phyloP scores from a whole-genome alignment of 1,139 yeast genomes.

The Wickerhamomyces sp. region DNA sequence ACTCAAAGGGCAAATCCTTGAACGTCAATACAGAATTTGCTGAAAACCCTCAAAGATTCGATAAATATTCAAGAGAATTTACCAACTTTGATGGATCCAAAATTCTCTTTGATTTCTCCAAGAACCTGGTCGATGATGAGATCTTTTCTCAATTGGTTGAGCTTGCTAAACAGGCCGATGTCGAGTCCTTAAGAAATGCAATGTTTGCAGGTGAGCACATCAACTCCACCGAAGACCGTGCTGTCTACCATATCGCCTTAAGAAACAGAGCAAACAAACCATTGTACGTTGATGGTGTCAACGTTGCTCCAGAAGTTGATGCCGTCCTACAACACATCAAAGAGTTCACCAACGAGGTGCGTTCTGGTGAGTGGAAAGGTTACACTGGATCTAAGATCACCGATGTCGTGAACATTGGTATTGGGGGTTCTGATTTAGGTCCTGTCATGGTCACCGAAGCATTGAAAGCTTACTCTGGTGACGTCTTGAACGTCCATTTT shows the following conservation, averaged over 20 bases:
- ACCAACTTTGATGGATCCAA: conserved; percentile 80
- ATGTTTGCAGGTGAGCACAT: conserved; percentile 92
- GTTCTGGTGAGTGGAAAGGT: conserved; percentile 95
- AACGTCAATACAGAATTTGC: conserved; percentile 69
- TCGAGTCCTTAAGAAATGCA: conserved; percentile 81
- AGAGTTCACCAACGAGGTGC: conserved; percentile 83
- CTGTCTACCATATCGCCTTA: conserved; percentile 93
- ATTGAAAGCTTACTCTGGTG: conserved; percentile 79
- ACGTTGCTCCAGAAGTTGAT: conserved; percentile 89
- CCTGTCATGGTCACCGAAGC: conserved; percentile 99
- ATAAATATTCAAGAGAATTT: conserved; percentile 72
- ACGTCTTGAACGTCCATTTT: conserved; percentile 77
- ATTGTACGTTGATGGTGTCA: conserved; percentile 84
- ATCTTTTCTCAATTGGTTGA: conserved; percentile 60
- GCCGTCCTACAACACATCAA: conserved; percentile 91
- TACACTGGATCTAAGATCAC: conserved; percentile 92
- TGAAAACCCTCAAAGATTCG: conserved; percentile 69
- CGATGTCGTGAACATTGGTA: conserved; percentile 95
- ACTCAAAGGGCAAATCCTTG: conserved; percentile 59
- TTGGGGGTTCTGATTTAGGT: conserved; percentile 98
- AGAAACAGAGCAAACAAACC: conserved; percentile 84
- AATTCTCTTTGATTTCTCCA: conserved; percentile 90
- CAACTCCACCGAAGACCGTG: conserved; percentile 93
- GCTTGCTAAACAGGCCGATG: conserved; percentile 87
- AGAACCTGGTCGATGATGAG: conserved; percentile 87